A percentile compares a stretch with the other conserved stretches of the same genome.
Evolutionary conservation across 176 grass and related monocot species (phyloP).

Genomic region (Rhynchospora pubera): DNA sequence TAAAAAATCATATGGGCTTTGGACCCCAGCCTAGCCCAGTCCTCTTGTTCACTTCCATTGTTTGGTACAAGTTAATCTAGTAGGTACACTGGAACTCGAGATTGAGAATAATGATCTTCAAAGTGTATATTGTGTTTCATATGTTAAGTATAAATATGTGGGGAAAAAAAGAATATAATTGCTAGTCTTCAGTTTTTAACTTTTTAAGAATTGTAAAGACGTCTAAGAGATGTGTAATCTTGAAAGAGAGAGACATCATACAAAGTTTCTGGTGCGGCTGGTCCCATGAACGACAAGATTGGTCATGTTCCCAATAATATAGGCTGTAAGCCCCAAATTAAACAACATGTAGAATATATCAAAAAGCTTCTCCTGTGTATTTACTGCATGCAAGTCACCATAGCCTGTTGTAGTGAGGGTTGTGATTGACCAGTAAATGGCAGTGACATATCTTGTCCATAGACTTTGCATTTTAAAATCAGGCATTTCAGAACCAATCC

Average conservation of each 20-base stretch:
- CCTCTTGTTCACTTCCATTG: not conserved
- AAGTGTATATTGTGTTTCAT: too few relatives aligned
- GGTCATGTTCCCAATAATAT: slow-evolving; percentile 92
- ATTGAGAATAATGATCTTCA: too few relatives aligned
- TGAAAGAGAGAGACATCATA: slow-evolving; percentile 23
- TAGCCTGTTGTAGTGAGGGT: slow-evolving; percentile 85
- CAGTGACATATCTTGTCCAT: slow-evolving; percentile 70
- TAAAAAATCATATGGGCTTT: not conserved
- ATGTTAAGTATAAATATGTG: too few relatives aligned
- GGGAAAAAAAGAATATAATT: too few relatives aligned
- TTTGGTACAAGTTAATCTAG: not conserved
- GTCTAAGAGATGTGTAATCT: not conserved
- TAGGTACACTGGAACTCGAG: too few relatives aligned
- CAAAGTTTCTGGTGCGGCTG: slow-evolving; percentile 75
- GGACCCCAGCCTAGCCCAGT: not conserved
- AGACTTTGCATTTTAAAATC: slow-evolving; percentile 62
- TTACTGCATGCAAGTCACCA: slow-evolving; percentile 76
- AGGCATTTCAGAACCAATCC: slow-evolving; percentile 71
- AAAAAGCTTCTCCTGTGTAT: slow-evolving; percentile 78
- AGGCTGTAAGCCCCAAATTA: slow-evolving; percentile 75
- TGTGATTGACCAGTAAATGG: slow-evolving; percentile 92
- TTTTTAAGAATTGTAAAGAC: not conserved
- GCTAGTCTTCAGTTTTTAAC: not conserved
- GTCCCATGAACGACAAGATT: slow-evolving; percentile 82
- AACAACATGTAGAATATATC: slow-evolving; percentile 77